Evolutionary conservation across 805 yeast species (phyloP), one percentile per base, ranked within the genome.

Genomic region (Yamadazyma sp.): DNA sequence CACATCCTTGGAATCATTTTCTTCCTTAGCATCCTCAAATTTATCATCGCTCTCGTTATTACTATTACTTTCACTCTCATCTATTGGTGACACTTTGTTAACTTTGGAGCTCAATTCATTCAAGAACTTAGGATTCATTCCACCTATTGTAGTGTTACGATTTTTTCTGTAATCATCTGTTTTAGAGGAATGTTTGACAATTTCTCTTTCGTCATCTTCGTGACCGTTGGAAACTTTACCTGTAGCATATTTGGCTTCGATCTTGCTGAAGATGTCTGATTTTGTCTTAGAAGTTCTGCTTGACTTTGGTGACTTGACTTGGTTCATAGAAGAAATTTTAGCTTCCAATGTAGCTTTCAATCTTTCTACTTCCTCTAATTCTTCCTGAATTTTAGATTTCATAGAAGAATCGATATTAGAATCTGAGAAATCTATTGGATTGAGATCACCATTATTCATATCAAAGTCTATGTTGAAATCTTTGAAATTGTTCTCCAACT

Each of bases 401-500:
- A 64, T 56, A 7, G 56, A 40, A 3, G 65, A 56, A 39, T 66
- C 71, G 16, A 58, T 52, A n/a, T 42, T 39, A n/a, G 47, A 51
- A 25, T 35, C 21, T 15, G 32, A 25, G 15, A 41, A 41, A 22
- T 41, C 39, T 24, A 37, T 26, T 16, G 36, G 12, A 23, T 33
- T 32, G 4, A 39, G 32, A 10, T 30, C 36, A 18, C 36, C 47
- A 16, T 45, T 43, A n/a, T 45, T 47, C 16, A 50, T 37, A 24
- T 44, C 49, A 43, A 79, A 78, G 42, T 75, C 78, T 33, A 79
- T 75, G 38, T 81, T 76, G 49, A 82, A 73, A 46, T 78, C 84
- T 39, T 78, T 73, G 49, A 83, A 82, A 39, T 75, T 72, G 17
- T 65, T 62, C 52, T 86, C 93, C 35, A 89, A 69, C 43, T 82